phyloP scores from a whole-genome alignment of 108 stramenopile species.

The Parietichytrium sp. region DNA sequence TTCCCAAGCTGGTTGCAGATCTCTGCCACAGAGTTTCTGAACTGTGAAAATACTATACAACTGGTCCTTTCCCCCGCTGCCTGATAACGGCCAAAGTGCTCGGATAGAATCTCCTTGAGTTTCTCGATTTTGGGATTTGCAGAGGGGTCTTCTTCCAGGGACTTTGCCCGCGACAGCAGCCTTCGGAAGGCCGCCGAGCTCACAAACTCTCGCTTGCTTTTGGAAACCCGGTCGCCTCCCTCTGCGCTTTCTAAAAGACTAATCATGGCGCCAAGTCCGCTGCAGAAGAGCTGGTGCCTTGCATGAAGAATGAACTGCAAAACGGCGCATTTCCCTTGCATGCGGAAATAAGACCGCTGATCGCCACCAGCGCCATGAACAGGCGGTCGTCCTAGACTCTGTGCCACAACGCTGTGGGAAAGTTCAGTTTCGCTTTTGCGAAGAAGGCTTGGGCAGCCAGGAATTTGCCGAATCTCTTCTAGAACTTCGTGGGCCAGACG shows the following conservation, averaged over 20 bases:
- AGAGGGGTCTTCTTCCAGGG: neutral
- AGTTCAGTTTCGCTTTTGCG: neutral
- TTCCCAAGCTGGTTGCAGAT: conserved; percentile 64
- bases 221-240: too few species aligned
- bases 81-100: conserved; percentile 71
- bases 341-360: too few species aligned
- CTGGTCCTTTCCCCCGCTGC: conserved; percentile 60
- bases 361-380: too few species aligned
- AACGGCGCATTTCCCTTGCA: neutral
- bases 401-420: neutral
- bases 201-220: neutral
- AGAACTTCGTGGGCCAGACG: conserved; percentile 63
- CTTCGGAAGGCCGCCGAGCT: neutral
- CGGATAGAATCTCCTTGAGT: conserved; percentile 68
- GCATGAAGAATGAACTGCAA: neutral
- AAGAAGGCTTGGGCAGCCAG: conserved; percentile 36
- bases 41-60: conserved; percentile 83
- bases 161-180: too few species aligned
- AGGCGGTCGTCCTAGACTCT: neutral
- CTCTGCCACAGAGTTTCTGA: conserved; percentile 71
- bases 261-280: neutral
- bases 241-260: neutral
- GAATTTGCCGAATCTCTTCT: conserved; percentile 51
- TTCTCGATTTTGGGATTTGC: conserved; percentile 77
- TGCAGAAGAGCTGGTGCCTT: neutral